Base-by-base conservation (phyloP, 1,284 basidiomycete species). In the Austroboletus olivaceoglutinosus region DNA sequence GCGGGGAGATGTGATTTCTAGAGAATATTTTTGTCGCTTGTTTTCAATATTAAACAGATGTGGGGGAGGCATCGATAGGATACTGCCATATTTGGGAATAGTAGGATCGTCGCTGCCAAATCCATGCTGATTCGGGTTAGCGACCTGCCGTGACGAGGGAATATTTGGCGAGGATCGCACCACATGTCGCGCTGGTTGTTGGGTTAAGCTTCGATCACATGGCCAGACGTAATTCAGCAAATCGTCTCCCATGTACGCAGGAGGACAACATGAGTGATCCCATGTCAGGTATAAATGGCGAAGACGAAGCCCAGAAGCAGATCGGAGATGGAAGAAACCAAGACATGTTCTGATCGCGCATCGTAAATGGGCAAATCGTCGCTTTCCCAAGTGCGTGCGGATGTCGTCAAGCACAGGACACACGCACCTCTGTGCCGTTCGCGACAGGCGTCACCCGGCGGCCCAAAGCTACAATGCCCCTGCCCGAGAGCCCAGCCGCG, bases 291-390 rank as follows among this genome's bases (percentile, higher is more conserved):
- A 44, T 39, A 45, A 42, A 38, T 47, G 54, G 41, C 49, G 50
- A 59, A 59, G 36, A 1, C 47, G 60, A 62, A 59, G 54, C 25
- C 2, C 40, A 60, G 59, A 61, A 62, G 58, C 47, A 50, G 51
- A 63, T 64, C 59, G 54, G 60, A 63, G 55, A 58, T 56, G 51
- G 52, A 63, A 58, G 50, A 34, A 22, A 50, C 19, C 13, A 56
- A 46, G 52, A 49, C 34, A 45, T 38, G 46, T 48, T 47, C 45
- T 39, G 57, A 51, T 45, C 39, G 11, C 36, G 21, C 48, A 2
- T 41, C 43, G 38, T 27, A 58, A 51, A 55, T 11, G 55, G 57
- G 22, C 47, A 55, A 22, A 58, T 50, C 55, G 42, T 45, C 39
- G 16, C n/a, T 43, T 23, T 38, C 38, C 25, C 7, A 25, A 25